phyloP scores from a whole-genome alignment of 495 filamentous ascomycete species.

The Penicillium odoratum region DNA sequence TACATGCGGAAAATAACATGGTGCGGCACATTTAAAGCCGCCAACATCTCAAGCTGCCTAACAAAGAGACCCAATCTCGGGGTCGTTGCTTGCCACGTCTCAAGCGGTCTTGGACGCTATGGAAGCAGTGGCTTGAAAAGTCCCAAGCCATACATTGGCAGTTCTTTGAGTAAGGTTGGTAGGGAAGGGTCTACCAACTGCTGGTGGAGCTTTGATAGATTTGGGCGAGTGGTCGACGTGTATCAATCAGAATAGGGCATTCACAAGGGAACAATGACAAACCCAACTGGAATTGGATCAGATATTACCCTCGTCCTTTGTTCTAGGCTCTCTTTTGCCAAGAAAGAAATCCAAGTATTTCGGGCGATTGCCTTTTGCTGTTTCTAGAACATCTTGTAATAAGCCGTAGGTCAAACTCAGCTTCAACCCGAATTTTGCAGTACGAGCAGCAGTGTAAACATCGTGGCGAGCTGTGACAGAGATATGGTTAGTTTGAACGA shows the following conservation, averaged over 20 bases:
- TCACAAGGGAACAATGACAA: not conserved
- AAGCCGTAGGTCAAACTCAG: constrained; percentile 80
- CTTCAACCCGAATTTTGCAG: constrained; percentile 74
- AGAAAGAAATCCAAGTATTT: constrained; percentile 70
- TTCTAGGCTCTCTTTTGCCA: constrained; percentile 34
- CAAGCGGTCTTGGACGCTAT: not conserved
- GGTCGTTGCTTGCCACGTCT: not conserved
- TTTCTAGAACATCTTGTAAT: constrained; percentile 68
- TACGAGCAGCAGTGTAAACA: constrained; percentile 76
- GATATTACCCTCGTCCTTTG: constrained; percentile 15
- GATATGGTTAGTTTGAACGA: constrained; percentile 15
- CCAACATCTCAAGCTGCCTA: not conserved
- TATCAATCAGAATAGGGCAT: not conserved
- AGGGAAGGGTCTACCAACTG: not conserved
- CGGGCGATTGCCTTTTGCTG: constrained; percentile 64
- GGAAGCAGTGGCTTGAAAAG: not conserved
- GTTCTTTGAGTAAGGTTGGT: not conserved
- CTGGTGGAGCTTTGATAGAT: not conserved
- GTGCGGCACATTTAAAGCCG: not conserved
- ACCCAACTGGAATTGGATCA: constrained; percentile 11
- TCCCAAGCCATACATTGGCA: not conserved
- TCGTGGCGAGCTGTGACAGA: constrained; percentile 69
- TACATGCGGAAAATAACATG: constrained; percentile 5
- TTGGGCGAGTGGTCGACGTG: not conserved
- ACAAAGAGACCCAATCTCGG: not conserved